Percentiles rank a stretch among this genome's conserved stretches.
Evolutionary conservation across 176 grass and related monocot genomes (phyloP).

Genomic region (Puya raimondii): DNA sequence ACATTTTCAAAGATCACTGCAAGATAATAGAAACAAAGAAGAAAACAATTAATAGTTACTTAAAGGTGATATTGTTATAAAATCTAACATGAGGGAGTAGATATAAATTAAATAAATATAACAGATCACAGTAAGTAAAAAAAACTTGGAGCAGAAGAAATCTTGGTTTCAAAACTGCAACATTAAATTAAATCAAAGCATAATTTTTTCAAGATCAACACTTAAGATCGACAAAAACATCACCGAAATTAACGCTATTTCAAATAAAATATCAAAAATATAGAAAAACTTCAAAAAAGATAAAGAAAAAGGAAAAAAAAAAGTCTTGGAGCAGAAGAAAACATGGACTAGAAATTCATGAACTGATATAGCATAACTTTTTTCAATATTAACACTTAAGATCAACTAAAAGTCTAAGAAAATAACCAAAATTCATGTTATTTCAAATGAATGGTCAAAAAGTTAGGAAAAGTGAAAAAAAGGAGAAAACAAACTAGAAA

Average conservation of each 20-base stretch:
- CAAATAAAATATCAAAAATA: not conserved
- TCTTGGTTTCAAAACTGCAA: not conserved
- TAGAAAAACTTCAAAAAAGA: not conserved
- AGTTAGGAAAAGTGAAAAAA: not conserved
- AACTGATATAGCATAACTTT: too few relatives aligned
- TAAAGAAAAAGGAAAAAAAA: not conserved
- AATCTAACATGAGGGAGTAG: too few relatives aligned
- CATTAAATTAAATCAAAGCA: not conserved
- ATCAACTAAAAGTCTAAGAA: too few relatives aligned
- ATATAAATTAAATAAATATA: not conserved
- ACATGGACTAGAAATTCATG: too few relatives aligned
- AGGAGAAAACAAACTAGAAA: not conserved
- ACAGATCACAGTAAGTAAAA: not conserved
- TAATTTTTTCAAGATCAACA: not conserved
- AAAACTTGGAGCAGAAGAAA: not conserved
- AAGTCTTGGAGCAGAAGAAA: not conserved
- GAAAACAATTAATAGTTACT: too few relatives aligned
- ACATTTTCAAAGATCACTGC: conserved; percentile 33
- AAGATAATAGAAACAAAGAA: not conserved
- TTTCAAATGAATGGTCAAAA: not conserved
- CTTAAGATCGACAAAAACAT: not conserved
- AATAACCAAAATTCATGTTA: too few relatives aligned
- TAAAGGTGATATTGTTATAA: too few relatives aligned
- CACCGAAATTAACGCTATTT: not conserved
- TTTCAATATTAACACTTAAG: too few relatives aligned